Conservation (phyloP, 306 rosid genomes). For the Vachellia pachyceras region DNA sequence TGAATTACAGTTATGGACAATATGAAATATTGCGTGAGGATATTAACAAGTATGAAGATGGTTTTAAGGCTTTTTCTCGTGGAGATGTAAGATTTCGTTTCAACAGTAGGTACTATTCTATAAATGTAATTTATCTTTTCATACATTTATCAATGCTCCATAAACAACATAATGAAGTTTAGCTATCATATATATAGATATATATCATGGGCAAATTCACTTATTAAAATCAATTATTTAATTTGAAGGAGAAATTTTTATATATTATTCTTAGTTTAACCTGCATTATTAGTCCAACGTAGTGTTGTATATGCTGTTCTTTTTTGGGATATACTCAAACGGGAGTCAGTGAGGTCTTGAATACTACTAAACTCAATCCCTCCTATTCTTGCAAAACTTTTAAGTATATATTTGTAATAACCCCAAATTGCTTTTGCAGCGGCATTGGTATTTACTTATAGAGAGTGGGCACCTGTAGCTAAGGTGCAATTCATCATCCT, state of each 20-base stretch:
- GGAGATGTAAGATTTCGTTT: slow-evolving; percentile 93
- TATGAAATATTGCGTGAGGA: no score
- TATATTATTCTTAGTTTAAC: background rate
- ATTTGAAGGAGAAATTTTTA: background rate
- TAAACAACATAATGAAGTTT: slow-evolving; percentile 1
- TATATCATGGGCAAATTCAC: background rate
- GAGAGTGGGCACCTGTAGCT: slow-evolving; percentile 99
- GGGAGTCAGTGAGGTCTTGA: slow-evolving; percentile 1
- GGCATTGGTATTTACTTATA: slow-evolving; percentile 79
- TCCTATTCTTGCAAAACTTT: background rate
- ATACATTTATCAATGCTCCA: slow-evolving; percentile 10
- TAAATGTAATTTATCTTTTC: slow-evolving; percentile 4
- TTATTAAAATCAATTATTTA: no score
- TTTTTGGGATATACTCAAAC: background rate
- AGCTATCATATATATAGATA: background rate
- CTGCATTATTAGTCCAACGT: background rate
- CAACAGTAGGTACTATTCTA: slow-evolving; percentile 66
- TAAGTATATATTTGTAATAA: no score
- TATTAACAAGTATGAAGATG: no score
- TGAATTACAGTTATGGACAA: no score
- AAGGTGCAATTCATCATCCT: slow-evolving; percentile 52
- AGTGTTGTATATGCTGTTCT: background rate
- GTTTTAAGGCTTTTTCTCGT: no score
- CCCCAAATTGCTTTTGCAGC: slow-evolving; percentile 56
- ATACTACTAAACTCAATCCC: background rate